Conservation (phyloP, 2,329 filamentous ascomycete species). For the Alternaria sp. region DNA sequence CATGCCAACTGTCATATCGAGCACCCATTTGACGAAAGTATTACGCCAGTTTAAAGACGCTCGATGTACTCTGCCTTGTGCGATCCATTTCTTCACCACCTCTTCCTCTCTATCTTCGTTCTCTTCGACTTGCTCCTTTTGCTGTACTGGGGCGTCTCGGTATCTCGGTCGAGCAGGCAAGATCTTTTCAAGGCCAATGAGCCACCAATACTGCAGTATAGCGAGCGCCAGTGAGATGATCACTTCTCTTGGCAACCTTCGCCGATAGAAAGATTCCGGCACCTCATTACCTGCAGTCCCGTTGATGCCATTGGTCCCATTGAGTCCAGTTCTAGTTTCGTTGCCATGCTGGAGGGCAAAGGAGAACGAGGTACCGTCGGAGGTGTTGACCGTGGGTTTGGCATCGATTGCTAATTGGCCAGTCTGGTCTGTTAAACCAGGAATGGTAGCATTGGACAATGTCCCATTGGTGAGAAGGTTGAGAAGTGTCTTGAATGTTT, state of each 20-base stretch:
- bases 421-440: not conserved
- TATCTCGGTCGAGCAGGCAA: conserved; percentile 15
- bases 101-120: conserved; percentile 22
- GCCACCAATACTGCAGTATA: conserved; percentile 19
- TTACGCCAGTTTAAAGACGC: conserved; percentile 24
- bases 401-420: not conserved
- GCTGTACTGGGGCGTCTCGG: not conserved
- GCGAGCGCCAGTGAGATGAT: conserved; percentile 1
- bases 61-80: conserved; percentile 18
- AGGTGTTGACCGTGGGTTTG: not conserved
- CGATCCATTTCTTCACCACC: conserved; percentile 25
- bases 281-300: not conserved
- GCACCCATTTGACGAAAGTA: conserved; percentile 22
- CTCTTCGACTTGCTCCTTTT: conserved; percentile 8
- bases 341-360: not conserved
- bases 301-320: not conserved
- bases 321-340: not conserved
- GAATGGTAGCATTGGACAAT: not conserved
- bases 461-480: not conserved
- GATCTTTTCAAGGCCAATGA: conserved; percentile 15
- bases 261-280: conserved; percentile 11
- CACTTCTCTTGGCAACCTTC: conserved; percentile 6
- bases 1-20: conserved; percentile 17
- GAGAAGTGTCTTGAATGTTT: conserved; percentile 5
- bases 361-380: not conserved